Evolutionary conservation across 306 rosid genomes (phyloP).

Genomic region (Malus orientalis): DNA sequence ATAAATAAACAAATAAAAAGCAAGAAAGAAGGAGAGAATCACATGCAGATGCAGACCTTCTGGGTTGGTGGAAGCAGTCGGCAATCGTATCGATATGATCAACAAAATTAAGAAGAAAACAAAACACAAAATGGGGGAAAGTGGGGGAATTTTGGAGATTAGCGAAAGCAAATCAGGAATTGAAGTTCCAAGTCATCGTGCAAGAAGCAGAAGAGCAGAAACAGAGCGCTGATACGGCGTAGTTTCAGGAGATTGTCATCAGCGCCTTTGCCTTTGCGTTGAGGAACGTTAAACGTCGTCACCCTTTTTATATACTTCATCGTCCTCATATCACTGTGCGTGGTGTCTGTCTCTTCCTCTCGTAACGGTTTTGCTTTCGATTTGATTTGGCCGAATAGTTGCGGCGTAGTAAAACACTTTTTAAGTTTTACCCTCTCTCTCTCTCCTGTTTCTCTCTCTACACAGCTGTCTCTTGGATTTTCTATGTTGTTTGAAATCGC

Average conservation of each 20-base stretch:
- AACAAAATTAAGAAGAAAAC: not conserved
- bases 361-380: slow-evolving; percentile 11
- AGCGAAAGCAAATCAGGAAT: slow-evolving; percentile 11
- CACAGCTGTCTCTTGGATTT: not conserved
- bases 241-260: slow-evolving; percentile 10
- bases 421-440: not conserved
- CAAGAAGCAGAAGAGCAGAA: not conserved
- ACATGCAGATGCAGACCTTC: slow-evolving; percentile 13
- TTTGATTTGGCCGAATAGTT: slow-evolving; percentile 5
- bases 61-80: slow-evolving; percentile 2
- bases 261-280: not conserved
- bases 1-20: not conserved
- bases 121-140: not conserved
- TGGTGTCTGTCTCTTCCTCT: slow-evolving; percentile 9
- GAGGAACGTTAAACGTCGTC: not conserved
- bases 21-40: not conserved
- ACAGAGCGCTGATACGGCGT: not conserved
- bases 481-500: not conserved
- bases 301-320: not conserved
- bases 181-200: not conserved
- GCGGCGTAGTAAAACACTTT: not conserved
- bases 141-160: slow-evolving; percentile 1
- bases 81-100: not conserved
- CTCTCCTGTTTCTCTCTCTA: not conserved
- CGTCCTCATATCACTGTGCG: not conserved